Evolutionary conservation across 495 filamentous ascomycete genomes (phyloP).

Genomic region (Lasiosphaeria ovina): DNA sequence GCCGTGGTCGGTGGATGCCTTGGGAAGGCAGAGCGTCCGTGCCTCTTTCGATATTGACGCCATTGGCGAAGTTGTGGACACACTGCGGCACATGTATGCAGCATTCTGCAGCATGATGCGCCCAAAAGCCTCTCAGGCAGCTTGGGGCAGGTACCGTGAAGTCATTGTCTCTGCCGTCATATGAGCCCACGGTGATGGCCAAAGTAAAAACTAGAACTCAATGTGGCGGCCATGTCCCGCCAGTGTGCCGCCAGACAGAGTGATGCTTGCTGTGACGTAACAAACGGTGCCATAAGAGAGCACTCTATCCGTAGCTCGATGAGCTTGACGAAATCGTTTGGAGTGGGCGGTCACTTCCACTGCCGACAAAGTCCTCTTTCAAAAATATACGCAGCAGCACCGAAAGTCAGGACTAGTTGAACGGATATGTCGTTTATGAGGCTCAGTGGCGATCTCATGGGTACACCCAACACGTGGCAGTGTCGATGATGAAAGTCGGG

Average conservation of each 20-base stretch:
- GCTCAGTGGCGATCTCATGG: neutral
- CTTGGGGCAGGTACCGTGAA: neutral
- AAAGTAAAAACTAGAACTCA: no score
- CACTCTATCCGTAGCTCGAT: neutral
- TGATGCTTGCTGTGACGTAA: neutral
- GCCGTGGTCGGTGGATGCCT: slow-evolving; percentile 14
- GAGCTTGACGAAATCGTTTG: neutral
- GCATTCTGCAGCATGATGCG: slow-evolving; percentile 16
- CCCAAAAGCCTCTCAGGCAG: slow-evolving; percentile 9
- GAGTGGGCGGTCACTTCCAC: no score
- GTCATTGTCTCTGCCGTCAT: neutral
- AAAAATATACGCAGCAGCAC: neutral
- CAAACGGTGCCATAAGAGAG: neutral
- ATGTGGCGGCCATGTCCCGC: no score
- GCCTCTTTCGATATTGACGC: slow-evolving; percentile 9
- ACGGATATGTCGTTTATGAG: neutral
- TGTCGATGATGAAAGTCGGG: neutral
- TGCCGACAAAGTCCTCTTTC: no score
- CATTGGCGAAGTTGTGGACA: slow-evolving; percentile 16
- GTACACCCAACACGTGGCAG: neutral
- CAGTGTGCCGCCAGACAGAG: neutral
- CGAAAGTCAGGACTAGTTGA: neutral
- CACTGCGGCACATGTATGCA: slow-evolving; percentile 20
- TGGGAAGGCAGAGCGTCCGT: slow-evolving; percentile 16
- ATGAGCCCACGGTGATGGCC: neutral